These are phyloP conservation scores for Gaertneriomyces sp. DNA, from an alignment of 192 early-diverging fungal genomes.

Conservation along the genomic window DNA sequence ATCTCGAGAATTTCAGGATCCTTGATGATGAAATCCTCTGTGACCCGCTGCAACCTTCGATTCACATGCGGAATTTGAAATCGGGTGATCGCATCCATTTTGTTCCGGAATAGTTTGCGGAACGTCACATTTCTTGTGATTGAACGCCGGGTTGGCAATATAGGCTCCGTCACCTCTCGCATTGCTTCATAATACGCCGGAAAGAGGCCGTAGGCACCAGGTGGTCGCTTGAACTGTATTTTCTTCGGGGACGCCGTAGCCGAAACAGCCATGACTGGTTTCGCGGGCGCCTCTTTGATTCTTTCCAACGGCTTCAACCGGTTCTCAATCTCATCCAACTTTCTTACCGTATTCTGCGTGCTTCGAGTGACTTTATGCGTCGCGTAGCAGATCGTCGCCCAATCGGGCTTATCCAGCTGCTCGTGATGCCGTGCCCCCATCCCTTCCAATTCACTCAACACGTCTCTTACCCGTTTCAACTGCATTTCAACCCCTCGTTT, in stretches of 20 bases:
- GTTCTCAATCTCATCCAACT: neutral
- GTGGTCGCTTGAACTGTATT: neutral
- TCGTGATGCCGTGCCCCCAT: neutral
- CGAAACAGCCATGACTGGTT: neutral
- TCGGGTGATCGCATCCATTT: too few species aligned
- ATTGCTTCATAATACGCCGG: slow-evolving; percentile 10
- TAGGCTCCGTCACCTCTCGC: neutral
- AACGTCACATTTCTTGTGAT: too few species aligned
- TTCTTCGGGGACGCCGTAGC: neutral
- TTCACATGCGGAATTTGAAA: too few species aligned
- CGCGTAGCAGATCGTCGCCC: slow-evolving; percentile 19
- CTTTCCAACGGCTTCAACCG: slow-evolving; percentile 1
- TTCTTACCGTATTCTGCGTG: neutral
- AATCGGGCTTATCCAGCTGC: slow-evolving; percentile 12
- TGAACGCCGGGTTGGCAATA: too few species aligned
- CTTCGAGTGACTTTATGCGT: slow-evolving; percentile 15
- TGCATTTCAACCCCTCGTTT: neutral
- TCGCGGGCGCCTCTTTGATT: neutral
- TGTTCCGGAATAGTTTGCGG: too few species aligned
- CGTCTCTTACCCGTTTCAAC: neutral
- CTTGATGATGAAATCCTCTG: too few species aligned
- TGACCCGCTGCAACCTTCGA: too few species aligned
- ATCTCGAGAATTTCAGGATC: too few species aligned
- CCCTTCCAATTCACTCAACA: neutral
- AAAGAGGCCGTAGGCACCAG: slow-evolving; percentile 8